Percentiles rank a stretch among this genome's conserved stretches.
Evolutionary conservation across 192 early-diverging fungal genomes (phyloP).

Genomic region (Ramicandelaber brevisporus): DNA sequence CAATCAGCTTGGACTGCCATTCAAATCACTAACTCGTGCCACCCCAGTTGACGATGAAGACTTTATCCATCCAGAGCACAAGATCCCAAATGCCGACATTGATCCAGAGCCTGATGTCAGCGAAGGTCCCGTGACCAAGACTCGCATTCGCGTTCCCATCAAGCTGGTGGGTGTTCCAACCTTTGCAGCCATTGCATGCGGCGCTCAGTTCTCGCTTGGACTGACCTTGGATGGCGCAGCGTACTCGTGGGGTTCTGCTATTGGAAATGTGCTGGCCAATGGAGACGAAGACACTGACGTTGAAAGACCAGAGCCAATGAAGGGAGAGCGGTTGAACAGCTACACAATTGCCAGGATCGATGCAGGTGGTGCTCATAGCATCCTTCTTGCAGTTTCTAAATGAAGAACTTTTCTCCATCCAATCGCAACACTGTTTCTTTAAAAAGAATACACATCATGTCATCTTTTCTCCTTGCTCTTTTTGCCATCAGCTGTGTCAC

Average conservation of each 20-base stretch:
- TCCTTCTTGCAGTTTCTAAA: no score
- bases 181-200: conserved; percentile 25
- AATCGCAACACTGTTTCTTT: no score
- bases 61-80: neutral
- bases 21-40: conserved; percentile 11
- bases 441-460: no score
- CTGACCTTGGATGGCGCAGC: conserved; percentile 26
- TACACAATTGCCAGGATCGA: conserved; percentile 26
- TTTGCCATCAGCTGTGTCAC: no score
- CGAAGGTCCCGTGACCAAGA: conserved; percentile 15
- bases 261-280: conserved; percentile 60
- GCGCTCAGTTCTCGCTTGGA: conserved; percentile 30
- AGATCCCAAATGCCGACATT: conserved; percentile 5
- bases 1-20: conserved; percentile 51
- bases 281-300: conserved; percentile 54
- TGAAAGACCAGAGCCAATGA: conserved; percentile 22
- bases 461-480: no score
- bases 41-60: no score
- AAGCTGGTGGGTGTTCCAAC: conserved; percentile 14
- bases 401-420: no score
- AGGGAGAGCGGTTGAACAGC: conserved; percentile 44
- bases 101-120: conserved; percentile 3
- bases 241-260: conserved; percentile 78
- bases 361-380: conserved; percentile 61
- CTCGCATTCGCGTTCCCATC: conserved; percentile 28